Evolutionary conservation across 164 flowering plant genomes (phyloP).

Genomic region (Magnolia kwangsiensis): DNA sequence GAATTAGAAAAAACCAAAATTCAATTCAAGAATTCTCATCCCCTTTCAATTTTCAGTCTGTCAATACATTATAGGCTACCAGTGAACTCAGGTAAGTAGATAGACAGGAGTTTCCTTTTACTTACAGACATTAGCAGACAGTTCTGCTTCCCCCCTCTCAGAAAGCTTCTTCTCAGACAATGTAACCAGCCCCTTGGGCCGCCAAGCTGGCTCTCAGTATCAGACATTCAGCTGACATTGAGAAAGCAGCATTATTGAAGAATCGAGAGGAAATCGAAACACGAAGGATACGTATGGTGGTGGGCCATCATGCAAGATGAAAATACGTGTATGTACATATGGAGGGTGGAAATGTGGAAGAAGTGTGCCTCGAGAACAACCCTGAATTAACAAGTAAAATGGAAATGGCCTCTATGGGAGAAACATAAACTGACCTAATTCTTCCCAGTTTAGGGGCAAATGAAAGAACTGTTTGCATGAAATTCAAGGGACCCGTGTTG

Average conservation of each 20-base stretch:
- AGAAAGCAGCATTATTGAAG: constrained; percentile 15
- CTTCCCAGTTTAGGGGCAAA: background rate
- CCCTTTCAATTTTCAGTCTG: background rate
- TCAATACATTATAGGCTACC: constrained; percentile 1
- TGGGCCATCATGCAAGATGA: constrained; percentile 2
- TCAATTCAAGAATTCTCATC: background rate
- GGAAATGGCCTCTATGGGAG: background rate
- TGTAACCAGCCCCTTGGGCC: background rate
- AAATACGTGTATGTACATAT: constrained; percentile 17
- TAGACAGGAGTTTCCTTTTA: constrained; percentile 18
- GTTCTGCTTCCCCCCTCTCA: constrained; percentile 12
- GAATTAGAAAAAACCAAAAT: too few relatives aligned
- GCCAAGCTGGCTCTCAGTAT: background rate
- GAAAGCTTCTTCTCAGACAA: constrained; percentile 4
- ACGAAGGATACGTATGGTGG: too few relatives aligned
- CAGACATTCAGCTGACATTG: constrained; percentile 10
- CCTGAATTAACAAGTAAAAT: background rate
- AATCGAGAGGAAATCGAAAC: background rate
- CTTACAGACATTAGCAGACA: constrained; percentile 27
- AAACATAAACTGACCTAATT: constrained; percentile 17
- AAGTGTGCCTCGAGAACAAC: background rate
- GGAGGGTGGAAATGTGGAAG: background rate
- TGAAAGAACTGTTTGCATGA: constrained; percentile 16
- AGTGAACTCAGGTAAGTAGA: background rate
- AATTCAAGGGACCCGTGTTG: constrained; percentile 2